These are phyloP conservation scores for Coemansia umbellata DNA, from an alignment of 192 early-diverging fungal species.

Conservation along the genomic window DNA sequence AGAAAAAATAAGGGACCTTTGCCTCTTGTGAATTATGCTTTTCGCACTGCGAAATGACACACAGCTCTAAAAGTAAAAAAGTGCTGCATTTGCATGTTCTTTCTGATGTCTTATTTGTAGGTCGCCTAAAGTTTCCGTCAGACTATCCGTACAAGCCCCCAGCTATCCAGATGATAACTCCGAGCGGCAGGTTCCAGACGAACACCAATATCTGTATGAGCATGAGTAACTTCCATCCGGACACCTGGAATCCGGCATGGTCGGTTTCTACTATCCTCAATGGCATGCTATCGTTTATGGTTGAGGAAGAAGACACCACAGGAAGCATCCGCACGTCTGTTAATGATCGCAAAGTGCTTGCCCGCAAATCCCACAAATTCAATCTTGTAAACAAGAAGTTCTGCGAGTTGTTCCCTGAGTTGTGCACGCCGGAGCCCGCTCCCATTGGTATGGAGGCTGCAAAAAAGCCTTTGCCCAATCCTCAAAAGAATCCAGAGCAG, in stretches of 20 bases:
- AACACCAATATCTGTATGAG: constrained; percentile 91
- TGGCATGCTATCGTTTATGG: constrained; percentile 96
- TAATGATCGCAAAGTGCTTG: constrained; percentile 73
- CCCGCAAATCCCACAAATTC: constrained; percentile 72
- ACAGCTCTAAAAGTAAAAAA: no score
- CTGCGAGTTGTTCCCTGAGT: constrained; percentile 79
- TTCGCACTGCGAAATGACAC: no score
- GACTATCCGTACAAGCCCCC: constrained; percentile 97
- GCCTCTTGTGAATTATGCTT: no score
- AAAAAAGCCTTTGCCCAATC: neutral
- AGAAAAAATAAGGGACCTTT: neutral
- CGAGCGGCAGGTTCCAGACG: constrained; percentile 84
- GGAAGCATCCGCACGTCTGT: constrained; percentile 82
- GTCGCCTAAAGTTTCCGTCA: constrained; percentile 78
- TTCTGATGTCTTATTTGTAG: constrained; percentile 18
- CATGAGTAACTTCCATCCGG: constrained; percentile 95
- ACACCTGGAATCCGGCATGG: constrained; percentile 97
- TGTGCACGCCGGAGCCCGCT: constrained; percentile 56
- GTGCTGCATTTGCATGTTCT: neutral
- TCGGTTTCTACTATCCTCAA: constrained; percentile 94
- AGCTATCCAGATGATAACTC: constrained; percentile 78
- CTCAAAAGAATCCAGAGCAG: neutral
- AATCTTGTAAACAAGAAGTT: constrained; percentile 77
- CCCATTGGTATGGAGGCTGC: neutral
- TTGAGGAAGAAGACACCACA: constrained; percentile 89